These are phyloP conservation scores for Leccinum aurantiacum DNA, from an alignment of 768 basidiomycete genomes.

Conservation along the genomic window DNA sequence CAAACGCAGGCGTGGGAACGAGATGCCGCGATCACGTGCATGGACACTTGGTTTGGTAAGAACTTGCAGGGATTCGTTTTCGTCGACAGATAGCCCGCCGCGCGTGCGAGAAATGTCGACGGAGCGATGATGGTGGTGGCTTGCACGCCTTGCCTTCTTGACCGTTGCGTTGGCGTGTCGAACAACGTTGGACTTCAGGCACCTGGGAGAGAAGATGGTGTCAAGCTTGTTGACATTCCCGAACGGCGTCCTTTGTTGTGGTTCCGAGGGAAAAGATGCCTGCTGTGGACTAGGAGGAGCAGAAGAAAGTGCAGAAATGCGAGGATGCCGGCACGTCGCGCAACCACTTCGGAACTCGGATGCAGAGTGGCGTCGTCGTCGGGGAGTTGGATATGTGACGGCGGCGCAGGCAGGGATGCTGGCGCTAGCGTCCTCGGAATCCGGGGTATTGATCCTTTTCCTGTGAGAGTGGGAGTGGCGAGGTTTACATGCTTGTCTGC, in stretches of 20 bases:
- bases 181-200: neutral
- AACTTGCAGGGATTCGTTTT: conserved; percentile 17
- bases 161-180: neutral
- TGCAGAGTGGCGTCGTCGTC: conserved; percentile 8
- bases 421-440: conserved; percentile 13
- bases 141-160: conserved; percentile 14
- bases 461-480: neutral
- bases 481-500: neutral
- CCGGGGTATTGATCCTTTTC: conserved; percentile 9
- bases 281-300: conserved; percentile 12
- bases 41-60: neutral
- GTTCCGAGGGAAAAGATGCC: neutral
- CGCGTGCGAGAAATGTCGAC: neutral
- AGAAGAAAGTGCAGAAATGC: conserved; percentile 12
- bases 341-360: conserved; percentile 31
- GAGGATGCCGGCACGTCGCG: conserved; percentile 27
- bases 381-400: neutral
- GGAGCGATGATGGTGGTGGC: neutral
- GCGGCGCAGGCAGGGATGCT: neutral
- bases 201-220: neutral
- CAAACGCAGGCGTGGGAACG: conserved; percentile 16
- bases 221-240: neutral
- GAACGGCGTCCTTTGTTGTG: neutral
- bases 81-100: conserved; percentile 9
- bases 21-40: conserved; percentile 6